phyloP scores from a whole-genome alignment of 306 rosid genomes.

The Dalbergia oliveri region DNA sequence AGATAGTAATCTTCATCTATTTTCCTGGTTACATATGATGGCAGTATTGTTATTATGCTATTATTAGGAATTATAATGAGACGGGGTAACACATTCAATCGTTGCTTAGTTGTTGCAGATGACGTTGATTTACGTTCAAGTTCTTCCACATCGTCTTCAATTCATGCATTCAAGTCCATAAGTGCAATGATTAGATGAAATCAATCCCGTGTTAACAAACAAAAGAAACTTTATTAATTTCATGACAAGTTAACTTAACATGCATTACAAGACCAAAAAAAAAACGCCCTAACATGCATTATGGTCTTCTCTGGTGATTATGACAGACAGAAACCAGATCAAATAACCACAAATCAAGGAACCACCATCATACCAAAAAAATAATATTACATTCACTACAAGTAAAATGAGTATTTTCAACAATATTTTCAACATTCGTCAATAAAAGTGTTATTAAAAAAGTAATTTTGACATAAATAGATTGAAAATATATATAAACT shows the following conservation, averaged over 20 bases:
- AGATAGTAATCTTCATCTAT: background rate
- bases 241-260: constrained; percentile 5
- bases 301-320: background rate
- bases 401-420: too few relatives aligned
- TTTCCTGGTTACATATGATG: background rate
- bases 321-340: background rate
- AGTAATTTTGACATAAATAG: too few relatives aligned
- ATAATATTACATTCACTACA: too few relatives aligned
- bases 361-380: background rate
- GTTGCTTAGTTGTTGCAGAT: background rate
- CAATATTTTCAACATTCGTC: too few relatives aligned
- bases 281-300: too few relatives aligned
- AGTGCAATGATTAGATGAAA: background rate
- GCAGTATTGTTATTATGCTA: background rate
- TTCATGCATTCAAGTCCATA: too few relatives aligned
- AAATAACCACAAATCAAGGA: background rate
- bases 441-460: too few relatives aligned
- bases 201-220: background rate
- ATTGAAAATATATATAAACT: too few relatives aligned
- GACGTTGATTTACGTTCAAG: background rate
- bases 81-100: background rate
- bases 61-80: background rate
- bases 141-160: background rate
- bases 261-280: background rate
- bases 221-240: background rate